Conservation (phyloP, 805 yeast species). For the Candida maesae region DNA sequence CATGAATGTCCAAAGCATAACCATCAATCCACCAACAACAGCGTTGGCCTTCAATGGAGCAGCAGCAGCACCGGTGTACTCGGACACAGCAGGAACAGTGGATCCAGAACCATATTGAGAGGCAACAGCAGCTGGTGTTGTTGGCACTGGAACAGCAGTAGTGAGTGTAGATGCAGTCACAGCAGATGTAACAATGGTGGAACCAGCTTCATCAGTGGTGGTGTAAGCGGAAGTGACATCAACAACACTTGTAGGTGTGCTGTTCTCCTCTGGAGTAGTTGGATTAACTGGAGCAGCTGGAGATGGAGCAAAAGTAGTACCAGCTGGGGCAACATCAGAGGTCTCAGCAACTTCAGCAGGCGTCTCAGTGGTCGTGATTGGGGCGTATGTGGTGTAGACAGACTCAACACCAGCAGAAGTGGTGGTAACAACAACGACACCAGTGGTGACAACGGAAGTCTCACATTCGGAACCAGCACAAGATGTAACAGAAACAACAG, state of each 20-base stretch:
- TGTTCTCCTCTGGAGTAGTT: neutral
- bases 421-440: slow-evolving; percentile 23
- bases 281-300: neutral
- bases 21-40: neutral
- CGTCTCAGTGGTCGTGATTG: slow-evolving; percentile 19
- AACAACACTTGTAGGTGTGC: slow-evolving; percentile 4
- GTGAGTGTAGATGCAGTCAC: neutral
- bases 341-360: neutral
- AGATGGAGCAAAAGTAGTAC: neutral
- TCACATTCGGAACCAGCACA: slow-evolving; percentile 23
- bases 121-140: slow-evolving; percentile 4
- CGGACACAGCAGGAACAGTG: neutral
- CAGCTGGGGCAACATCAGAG: neutral
- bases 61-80: slow-evolving; percentile 1
- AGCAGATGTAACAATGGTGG: neutral
- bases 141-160: neutral
- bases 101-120: neutral
- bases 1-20: neutral
- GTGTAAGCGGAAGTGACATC: slow-evolving; percentile 17
- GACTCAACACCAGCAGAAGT: slow-evolving; percentile 28
- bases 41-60: neutral
- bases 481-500: slow-evolving; percentile 7
- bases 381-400: slow-evolving; percentile 36
- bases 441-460: slow-evolving; percentile 26
- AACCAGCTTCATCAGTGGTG: slow-evolving; percentile 1